Base-by-base conservation (phyloP, 257 asterid genomes). In the Nicotiana obtusifolia region DNA sequence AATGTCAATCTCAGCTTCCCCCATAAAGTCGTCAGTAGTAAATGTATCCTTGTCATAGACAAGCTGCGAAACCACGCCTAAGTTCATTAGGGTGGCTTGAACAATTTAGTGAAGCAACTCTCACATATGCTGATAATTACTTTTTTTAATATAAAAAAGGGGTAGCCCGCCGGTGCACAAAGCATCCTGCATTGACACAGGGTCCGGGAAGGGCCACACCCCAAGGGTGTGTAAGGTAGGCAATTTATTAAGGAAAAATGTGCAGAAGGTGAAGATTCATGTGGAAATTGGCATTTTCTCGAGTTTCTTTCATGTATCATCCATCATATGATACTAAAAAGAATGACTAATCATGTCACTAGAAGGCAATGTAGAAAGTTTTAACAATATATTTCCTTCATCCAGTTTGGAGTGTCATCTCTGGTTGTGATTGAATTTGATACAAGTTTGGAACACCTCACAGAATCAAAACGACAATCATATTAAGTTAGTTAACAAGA, bases 41-140 rank as follows among this genome's bases (percentile, higher is more conserved):
- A 95, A 95, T 2, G 91, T 93, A 77, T 95, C 99, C 88, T 93
- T 95, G 87, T 95, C 99, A 62, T 92, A 95, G 15, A 95, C 99
- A 68, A 87, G 86, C 99, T 95, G 93, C 83, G 69, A 85, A 78
- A 68, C 24, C 26, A 64, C 54, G 59, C 49, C 59, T 73, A 56
- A 33, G 69, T 15, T 35, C 80, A 67, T 41, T 24, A 83, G 37
- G 41, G 26, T 59, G 22, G 64, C 37, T 31, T 13, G 28, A 31
- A 47, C 60, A 73, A 22, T 44, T 73, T 14, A 52, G 17, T 78
- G 24, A 16, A 78, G 56, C 20, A 13, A 35, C 10, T n/a, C 26
- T 73, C 75, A 82, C 14, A 35, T 8, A 78, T 77, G 54, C 30
- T 3, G 20, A 41, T 69, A 69, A 41, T 9, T 41, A 41, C 49